Percentiles rank a stretch among this genome's conserved stretches.
phyloP scores from a whole-genome alignment of 345 rosid species.

The Populus pruinosa region DNA sequence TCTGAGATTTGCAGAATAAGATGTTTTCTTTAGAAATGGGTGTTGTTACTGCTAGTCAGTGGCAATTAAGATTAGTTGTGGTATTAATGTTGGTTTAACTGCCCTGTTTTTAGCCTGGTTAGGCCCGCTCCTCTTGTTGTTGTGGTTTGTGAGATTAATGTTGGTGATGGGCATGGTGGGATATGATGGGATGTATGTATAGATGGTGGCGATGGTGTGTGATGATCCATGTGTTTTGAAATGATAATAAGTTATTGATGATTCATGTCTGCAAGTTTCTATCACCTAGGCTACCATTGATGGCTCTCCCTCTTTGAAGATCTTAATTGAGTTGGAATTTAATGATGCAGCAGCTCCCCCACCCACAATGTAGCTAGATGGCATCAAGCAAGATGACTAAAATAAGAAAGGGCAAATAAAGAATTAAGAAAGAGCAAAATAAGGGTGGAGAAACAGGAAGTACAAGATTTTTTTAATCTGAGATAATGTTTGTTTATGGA shows the following conservation, averaged over 20 bases:
- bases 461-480: neutral
- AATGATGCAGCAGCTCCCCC: too few relatives aligned
- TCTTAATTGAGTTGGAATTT: too few relatives aligned
- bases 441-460: neutral
- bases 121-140: constrained; percentile 5
- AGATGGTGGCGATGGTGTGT: constrained; percentile 25
- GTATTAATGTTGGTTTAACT: neutral
- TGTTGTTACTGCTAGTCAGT: neutral
- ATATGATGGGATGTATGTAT: constrained; percentile 5
- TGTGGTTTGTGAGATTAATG: neutral
- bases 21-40: constrained; percentile 6
- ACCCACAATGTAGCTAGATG: neutral
- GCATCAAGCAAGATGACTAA: neutral
- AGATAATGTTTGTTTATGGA: neutral
- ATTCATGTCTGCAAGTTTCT: constrained; percentile 18
- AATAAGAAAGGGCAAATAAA: neutral
- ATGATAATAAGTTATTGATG: constrained; percentile 10
- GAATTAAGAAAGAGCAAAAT: neutral
- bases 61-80: constrained; percentile 4
- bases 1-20: constrained; percentile 30
- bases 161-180: neutral
- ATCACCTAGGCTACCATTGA: neutral
- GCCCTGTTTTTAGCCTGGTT: neutral
- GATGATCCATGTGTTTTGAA: constrained; percentile 26
- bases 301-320: neutral